Conservation (phyloP, 441 rosid genomes). For the Adansonia gregorii region DNA sequence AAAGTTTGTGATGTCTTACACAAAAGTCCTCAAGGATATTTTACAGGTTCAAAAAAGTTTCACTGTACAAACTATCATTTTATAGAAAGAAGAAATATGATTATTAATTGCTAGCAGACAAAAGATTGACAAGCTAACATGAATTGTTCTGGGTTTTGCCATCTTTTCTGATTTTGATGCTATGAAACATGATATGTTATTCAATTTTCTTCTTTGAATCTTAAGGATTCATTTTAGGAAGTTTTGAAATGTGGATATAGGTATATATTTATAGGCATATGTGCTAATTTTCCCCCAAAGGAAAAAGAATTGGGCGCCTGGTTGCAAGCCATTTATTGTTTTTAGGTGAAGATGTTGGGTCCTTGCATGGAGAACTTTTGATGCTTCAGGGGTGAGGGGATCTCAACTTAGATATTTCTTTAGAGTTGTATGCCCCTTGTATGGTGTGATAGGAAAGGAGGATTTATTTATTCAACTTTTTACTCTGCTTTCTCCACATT, state of each 20-base stretch:
- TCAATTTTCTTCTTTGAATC: background rate
- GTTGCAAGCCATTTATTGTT: background rate
- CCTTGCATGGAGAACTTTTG: background rate
- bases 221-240: background rate
- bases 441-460: background rate
- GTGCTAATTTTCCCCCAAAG: background rate
- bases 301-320: background rate
- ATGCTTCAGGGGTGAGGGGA: conserved; percentile 6
- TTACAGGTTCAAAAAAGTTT: background rate
- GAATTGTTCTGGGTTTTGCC: background rate
- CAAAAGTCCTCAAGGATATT: background rate
- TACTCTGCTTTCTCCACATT: background rate
- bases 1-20: background rate
- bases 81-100: conserved; percentile 1
- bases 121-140: conserved; percentile 7
- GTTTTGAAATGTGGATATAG: conserved; percentile 12
- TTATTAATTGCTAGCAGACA: background rate
- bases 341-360: background rate
- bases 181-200: conserved; percentile 6
- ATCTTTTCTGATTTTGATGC: background rate
- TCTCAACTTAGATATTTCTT: conserved; percentile 1
- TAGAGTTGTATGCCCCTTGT: background rate
- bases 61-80: background rate
- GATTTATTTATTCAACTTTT: background rate
- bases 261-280: background rate